A percentile compares a stretch with the other conserved stretches of the same genome.
These are phyloP conservation scores for Arachis hypogaea DNA, from an alignment of 306 rosid species.

Conservation along the genomic window DNA sequence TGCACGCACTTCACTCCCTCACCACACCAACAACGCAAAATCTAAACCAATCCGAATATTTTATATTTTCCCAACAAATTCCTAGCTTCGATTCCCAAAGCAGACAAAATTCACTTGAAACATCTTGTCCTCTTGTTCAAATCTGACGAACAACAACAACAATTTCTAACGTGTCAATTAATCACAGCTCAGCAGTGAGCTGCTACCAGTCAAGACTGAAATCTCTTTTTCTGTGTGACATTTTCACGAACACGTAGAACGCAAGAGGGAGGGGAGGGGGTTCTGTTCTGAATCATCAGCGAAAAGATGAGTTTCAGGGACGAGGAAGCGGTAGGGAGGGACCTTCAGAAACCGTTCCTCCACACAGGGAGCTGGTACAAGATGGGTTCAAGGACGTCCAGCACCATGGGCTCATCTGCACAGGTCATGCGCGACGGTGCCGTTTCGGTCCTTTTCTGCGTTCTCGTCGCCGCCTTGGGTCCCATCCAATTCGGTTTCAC, in stretches of 20 bases:
- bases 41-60: background rate
- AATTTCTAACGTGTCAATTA: background rate
- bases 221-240: background rate
- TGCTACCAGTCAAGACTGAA: background rate
- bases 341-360: slow-evolving; percentile 78
- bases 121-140: background rate
- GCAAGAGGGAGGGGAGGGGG: background rate
- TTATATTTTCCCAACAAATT: background rate
- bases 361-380: slow-evolving; percentile 91
- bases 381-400: slow-evolving; percentile 77
- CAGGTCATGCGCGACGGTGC: slow-evolving; percentile 70
- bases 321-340: slow-evolving; percentile 57
- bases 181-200: background rate
- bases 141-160: background rate
- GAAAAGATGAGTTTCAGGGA: slow-evolving; percentile 66
- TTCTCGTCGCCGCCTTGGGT: slow-evolving; percentile 80
- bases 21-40: background rate
- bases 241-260: slow-evolving; percentile 7
- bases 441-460: slow-evolving; percentile 80
- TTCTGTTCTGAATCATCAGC: background rate
- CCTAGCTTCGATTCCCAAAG: background rate
- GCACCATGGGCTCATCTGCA: slow-evolving; percentile 59
- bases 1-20: background rate
- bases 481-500: slow-evolving; percentile 94
- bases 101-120: background rate